Evolutionary conservation across 352 stramenopile genomes (phyloP).

Genomic region (Phytopythium aichiense): DNA sequence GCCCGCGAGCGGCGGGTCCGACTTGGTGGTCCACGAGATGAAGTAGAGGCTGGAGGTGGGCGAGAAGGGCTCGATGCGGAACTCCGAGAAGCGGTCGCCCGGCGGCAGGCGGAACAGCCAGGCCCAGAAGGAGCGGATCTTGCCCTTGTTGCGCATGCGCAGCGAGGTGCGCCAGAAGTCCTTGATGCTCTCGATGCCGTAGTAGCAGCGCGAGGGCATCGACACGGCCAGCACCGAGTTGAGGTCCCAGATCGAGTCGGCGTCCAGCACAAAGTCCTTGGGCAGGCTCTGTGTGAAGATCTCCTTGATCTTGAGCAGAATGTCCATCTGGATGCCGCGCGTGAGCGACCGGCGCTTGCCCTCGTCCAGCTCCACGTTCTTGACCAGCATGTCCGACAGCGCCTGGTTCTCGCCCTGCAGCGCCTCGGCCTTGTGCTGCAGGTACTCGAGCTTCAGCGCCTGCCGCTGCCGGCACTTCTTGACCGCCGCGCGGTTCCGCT

Average conservation of each 20-base stretch:
- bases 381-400: conserved; percentile 71
- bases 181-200: conserved; percentile 85
- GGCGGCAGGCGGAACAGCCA: conserved; percentile 77
- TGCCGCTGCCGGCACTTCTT: conserved; percentile 83
- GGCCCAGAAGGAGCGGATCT: conserved; percentile 84
- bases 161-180: conserved; percentile 83
- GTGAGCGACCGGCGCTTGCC: conserved; percentile 59
- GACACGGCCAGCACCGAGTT: conserved; percentile 83
- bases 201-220: conserved; percentile 84
- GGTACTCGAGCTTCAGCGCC: conserved; percentile 76
- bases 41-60: conserved; percentile 73
- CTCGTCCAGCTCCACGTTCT: conserved; percentile 57
- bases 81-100: conserved; percentile 71
- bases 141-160: conserved; percentile 85
- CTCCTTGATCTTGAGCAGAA: conserved; percentile 85
- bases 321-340: conserved; percentile 84
- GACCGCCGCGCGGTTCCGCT: conserved; percentile 79
- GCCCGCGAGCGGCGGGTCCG: conserved; percentile 54
- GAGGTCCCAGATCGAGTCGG: conserved; percentile 80
- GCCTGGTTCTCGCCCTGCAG: conserved; percentile 63
- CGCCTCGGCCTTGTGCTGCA: conserved; percentile 67
- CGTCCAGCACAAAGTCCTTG: conserved; percentile 83
- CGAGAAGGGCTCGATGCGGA: conserved; percentile 75
- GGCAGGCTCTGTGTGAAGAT: conserved; percentile 83
- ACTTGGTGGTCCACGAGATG: conserved; percentile 84